Evolutionary conservation across 2,329 filamentous ascomycete genomes (phyloP), one percentile per base, ranked within the genome.

Genomic region (Talaromyces sp.): DNA sequence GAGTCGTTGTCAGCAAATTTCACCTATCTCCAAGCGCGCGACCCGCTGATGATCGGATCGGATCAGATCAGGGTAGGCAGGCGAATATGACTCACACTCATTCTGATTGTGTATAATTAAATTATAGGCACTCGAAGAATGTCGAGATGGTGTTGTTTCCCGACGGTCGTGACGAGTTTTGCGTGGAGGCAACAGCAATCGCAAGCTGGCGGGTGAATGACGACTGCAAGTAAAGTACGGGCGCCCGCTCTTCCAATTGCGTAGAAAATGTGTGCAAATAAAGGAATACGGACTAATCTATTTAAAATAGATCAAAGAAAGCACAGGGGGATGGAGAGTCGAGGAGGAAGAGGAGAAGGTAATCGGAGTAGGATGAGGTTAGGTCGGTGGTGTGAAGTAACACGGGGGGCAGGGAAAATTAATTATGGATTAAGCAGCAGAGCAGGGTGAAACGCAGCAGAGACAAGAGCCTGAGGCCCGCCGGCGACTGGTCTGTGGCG

Each of bases 31-130:
- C 25, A 25, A 17, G 33, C 48, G 21, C 41, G 46, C 28, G 33
- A 48, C n/a, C 22, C 28, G n/a, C 33, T 11, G 45, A 21, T 19
- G 45, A 48, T 15, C 45, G n/a, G 5, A n/a, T 48, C 5, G 28
- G 28, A 33, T 21, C 2, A 15, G 19, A 33, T 21, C 2, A 9
- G 19, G 33, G 10, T 15, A 10, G 28, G 45, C 8, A 21, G 17
- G 13, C 3, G n/a, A 9, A 19, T n/a, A 52, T 22, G 36, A 56
- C 57, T 59, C 52, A 59, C 57, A 59, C 57, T 59, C 57, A 59
- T 59, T 13, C 35, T 51, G 41, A 37, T 19, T 48, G 13, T 52
- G 33, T 39, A 39, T n/a, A 17, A 25, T 51, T 33, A 17, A 37
- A 17, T 25, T 39, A 7, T 37, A 39, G 48, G 25, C 21, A 21